These are phyloP conservation scores for Hyphodiscus sp. DNA, from an alignment of 2,329 filamentous ascomycete species.

Conservation along the genomic window DNA sequence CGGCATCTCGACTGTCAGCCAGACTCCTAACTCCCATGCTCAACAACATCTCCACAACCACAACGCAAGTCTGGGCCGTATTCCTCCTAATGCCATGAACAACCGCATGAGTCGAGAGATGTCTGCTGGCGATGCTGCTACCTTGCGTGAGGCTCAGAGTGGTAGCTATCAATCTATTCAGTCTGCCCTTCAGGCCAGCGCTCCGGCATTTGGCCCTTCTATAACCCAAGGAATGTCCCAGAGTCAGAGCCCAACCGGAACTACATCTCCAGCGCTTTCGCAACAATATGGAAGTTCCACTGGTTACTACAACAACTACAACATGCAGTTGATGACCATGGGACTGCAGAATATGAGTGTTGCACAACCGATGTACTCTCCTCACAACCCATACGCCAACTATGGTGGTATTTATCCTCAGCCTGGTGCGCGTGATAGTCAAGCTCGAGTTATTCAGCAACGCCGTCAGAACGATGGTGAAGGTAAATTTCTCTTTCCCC, in stretches of 20 bases:
- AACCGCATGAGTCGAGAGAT: constrained; percentile 70
- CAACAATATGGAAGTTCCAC: constrained; percentile 24
- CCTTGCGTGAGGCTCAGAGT: constrained; percentile 36
- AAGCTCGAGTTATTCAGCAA: constrained; percentile 68
- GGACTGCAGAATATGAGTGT: constrained; percentile 63
- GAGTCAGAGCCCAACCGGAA: constrained; percentile 19
- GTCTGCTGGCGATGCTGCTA: constrained; percentile 26
- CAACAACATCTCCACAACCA: constrained; percentile 61
- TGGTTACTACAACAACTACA: constrained; percentile 33
- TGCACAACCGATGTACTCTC: constrained; percentile 45
- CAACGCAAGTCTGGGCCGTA: constrained; percentile 75
- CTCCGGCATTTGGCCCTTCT: constrained; percentile 69
- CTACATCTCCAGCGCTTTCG: constrained; percentile 24
- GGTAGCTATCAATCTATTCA: constrained; percentile 54
- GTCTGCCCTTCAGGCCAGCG: constrained; percentile 73
- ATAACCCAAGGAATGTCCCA: constrained; percentile 34
- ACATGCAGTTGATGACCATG: constrained; percentile 57
- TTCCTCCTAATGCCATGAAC: constrained; percentile 59
- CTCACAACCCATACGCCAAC: constrained; percentile 46
- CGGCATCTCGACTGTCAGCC: constrained; percentile 20
- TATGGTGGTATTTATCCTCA: constrained; percentile 23
- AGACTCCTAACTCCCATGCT: constrained; percentile 48
- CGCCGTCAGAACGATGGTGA: constrained; percentile 70
- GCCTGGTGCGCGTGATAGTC: constrained; percentile 60
- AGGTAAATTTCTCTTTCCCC: constrained; percentile 39